Percentiles rank a stretch among this genome's conserved stretches.
Conservation (phyloP, 2,329 filamentous ascomycete genomes). For the Orbilia javanica region DNA sequence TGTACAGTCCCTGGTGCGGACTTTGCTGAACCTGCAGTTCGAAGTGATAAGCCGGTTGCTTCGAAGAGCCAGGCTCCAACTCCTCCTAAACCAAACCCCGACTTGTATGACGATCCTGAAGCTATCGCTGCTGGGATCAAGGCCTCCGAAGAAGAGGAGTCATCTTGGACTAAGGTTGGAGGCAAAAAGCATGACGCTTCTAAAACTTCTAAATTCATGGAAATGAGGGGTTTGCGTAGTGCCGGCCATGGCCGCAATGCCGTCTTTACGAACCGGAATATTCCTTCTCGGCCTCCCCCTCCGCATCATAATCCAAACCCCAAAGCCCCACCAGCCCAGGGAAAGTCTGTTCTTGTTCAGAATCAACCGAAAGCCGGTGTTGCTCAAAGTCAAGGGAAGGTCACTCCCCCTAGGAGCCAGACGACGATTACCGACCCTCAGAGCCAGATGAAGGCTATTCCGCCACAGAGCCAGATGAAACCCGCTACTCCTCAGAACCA, state of each 20-base stretch:
- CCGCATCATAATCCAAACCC: neutral
- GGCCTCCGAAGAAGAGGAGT: slow-evolving; percentile 18
- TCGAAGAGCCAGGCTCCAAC: neutral
- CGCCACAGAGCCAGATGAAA: neutral
- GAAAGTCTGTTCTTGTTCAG: neutral
- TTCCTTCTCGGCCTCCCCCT: neutral
- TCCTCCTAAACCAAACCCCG: neutral
- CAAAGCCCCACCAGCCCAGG: neutral
- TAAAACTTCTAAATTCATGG: neutral
- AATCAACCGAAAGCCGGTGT: neutral
- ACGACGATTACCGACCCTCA: neutral
- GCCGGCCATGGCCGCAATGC: slow-evolving; percentile 8
- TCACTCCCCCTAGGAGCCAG: neutral
- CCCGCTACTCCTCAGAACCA: neutral
- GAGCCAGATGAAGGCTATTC: neutral
- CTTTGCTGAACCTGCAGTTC: neutral
- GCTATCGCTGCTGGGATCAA: slow-evolving; percentile 24
- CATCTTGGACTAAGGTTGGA: slow-evolving; percentile 29
- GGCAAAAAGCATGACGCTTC: neutral
- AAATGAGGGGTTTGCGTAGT: neutral
- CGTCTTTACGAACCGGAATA: neutral
- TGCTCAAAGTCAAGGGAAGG: neutral
- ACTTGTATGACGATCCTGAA: slow-evolving; percentile 37
- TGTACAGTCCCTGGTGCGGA: neutral
- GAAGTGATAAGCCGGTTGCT: neutral